Base-by-base conservation (phyloP, 805 yeast species). In the Scheffersomyces ergatensis region DNA sequence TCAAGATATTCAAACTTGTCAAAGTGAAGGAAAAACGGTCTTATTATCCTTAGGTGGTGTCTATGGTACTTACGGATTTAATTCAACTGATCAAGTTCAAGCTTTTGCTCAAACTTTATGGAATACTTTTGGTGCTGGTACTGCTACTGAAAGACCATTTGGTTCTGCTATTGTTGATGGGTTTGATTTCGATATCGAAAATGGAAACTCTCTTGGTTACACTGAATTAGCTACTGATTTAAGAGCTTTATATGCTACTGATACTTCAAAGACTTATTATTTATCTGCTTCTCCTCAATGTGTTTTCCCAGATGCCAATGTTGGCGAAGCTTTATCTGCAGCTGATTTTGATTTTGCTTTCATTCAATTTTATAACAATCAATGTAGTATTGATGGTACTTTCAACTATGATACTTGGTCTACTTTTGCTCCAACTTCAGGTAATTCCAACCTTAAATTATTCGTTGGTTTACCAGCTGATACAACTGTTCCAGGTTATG, bases 261-360 rank as follows among this genome's bases (percentile, higher is more conserved):
- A 58, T 42, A 4, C 49, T 14, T 70, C 84, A 34, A 85, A 82
- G 62, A 52, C 63, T 21, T 86, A 82, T 67, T 86, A 83, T 59
- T 67, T 89, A 34, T 80, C 95, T 39, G 96, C 96, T 49, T 92
- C 97, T 47, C 97, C 97, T 16, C 96, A 89, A 67, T 90, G 97
- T 68, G 83, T 80, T 19, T 85, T 82, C 60, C 96, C 96, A 15
- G 97, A 89, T 66, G 82, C 48, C 8, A 50, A 53, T 19, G 48
- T 59, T 16, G 60, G 61, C 16, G 51, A 47, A 16, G 46, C 58
- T 18, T 45, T 63, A 34, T 40, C 48, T 78, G 36, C 74, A 62
- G 80, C 87, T 9, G 70, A 77, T 29, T 70, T 89, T 49, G 96
- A 89, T 63, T 88, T 80, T 60, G 85, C 88, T 4, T 88, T 86